These are phyloP conservation scores for Aspergillus candidus DNA, from an alignment of 2,329 filamentous ascomycete genomes.

Conservation along the genomic window DNA sequence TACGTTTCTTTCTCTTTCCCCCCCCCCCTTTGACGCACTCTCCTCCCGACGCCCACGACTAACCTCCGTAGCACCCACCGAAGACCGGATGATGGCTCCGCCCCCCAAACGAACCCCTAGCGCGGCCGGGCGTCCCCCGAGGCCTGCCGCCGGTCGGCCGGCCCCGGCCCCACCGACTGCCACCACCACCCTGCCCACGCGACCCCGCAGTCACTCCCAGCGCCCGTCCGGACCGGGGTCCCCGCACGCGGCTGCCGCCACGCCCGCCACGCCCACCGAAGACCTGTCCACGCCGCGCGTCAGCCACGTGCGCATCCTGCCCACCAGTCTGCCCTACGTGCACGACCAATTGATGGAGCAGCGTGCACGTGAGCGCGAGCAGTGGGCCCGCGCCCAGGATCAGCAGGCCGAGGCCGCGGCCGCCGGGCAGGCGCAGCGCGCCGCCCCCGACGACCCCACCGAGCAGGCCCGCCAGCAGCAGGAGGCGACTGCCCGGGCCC, in stretches of 20 bases:
- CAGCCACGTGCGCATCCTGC: conserved; percentile 85
- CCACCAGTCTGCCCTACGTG: conserved; percentile 83
- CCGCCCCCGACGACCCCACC: conserved; percentile 25
- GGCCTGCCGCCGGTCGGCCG: neutral
- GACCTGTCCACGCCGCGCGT: conserved; percentile 50
- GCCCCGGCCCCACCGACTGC: conserved; percentile 10
- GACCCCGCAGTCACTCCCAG: conserved; percentile 21
- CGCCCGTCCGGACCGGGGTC: conserved; percentile 25
- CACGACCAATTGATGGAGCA: conserved; percentile 83
- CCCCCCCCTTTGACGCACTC: neutral
- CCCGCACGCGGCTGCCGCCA: conserved; percentile 64
- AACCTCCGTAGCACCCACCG: conserved; percentile 27
- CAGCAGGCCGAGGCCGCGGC: conserved; percentile 19
- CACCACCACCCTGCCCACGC: conserved; percentile 15
- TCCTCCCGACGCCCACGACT: conserved; percentile 6
- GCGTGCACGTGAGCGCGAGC: conserved; percentile 30
- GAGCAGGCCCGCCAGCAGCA: conserved; percentile 57
- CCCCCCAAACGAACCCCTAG: conserved; percentile 22
- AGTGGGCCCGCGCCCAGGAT: conserved; percentile 22
- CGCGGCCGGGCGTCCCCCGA: neutral
- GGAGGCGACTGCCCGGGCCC: conserved; percentile 69
- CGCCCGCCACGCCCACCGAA: conserved; percentile 70
- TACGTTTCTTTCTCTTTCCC: conserved; percentile 47
- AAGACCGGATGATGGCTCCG: conserved; percentile 31
- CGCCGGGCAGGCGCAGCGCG: conserved; percentile 17